Evolutionary conservation across 2,329 filamentous ascomycete species (phyloP).

Genomic region (Pseudofabraea citricarpa): DNA sequence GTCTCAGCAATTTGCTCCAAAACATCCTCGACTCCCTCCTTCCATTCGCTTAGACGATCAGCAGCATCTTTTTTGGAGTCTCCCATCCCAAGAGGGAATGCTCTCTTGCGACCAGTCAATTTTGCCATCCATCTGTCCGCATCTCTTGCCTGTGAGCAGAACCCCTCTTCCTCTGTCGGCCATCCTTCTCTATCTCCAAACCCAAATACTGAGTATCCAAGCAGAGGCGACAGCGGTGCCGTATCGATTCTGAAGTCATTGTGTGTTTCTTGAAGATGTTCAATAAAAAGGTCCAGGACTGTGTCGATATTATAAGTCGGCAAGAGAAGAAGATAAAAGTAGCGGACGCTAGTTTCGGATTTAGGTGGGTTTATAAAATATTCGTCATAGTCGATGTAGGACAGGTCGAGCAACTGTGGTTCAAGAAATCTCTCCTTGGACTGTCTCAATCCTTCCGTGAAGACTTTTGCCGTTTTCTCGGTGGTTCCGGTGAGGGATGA

Average conservation of each 20-base stretch:
- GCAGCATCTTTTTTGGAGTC: conserved; percentile 74
- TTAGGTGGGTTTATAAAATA: conserved; percentile 80
- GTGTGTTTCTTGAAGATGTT: conserved; percentile 86
- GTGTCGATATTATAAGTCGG: conserved; percentile 96
- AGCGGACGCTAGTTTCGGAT: conserved; percentile 42
- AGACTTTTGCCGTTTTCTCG: conserved; percentile 63
- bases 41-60: conserved; percentile 71
- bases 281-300: conserved; percentile 80
- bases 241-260: conserved; percentile 97
- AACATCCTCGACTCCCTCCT: conserved; percentile 65
- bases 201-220: conserved; percentile 91
- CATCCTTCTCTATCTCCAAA: conserved; percentile 89
- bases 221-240: conserved; percentile 66
- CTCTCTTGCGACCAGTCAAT: conserved; percentile 77
- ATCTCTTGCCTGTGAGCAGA: conserved; percentile 87
- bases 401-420: conserved; percentile 69
- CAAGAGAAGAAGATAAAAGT: conserved; percentile 79
- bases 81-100: conserved; percentile 83
- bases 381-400: conserved; percentile 87
- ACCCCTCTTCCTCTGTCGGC: conserved; percentile 86
- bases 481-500: conserved; percentile 84
- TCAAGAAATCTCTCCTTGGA: conserved; percentile 37
- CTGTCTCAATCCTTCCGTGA: conserved; percentile 50
- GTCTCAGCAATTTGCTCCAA: conserved; percentile 59
- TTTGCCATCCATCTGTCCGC: conserved; percentile 98